These are phyloP conservation scores for Aspergillus ibericus DNA, from an alignment of 2,329 filamentous ascomycete genomes.

Conservation along the genomic window DNA sequence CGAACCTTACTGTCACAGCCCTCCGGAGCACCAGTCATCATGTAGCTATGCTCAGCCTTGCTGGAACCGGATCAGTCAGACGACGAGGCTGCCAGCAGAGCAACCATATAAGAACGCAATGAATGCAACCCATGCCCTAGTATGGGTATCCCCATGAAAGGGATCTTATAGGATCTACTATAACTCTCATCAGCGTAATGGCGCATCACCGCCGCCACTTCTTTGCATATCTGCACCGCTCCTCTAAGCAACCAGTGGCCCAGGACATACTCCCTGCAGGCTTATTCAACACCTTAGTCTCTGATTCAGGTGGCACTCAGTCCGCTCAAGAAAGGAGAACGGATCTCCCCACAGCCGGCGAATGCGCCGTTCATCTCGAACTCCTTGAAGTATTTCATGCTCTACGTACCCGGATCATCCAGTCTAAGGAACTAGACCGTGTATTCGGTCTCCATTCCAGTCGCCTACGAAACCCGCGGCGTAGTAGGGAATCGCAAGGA, in stretches of 20 bases:
- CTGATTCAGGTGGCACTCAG: background rate
- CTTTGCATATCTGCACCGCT: background rate
- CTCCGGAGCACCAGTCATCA: background rate
- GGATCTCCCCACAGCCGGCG: slow-evolving; percentile 6
- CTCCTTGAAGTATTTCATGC: slow-evolving; percentile 17
- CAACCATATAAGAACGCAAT: background rate
- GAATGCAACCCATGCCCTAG: background rate
- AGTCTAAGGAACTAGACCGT: slow-evolving; percentile 10
- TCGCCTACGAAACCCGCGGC: background rate
- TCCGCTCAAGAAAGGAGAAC: background rate
- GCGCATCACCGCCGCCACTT: background rate
- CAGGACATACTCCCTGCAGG: background rate
- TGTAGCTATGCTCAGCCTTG: background rate
- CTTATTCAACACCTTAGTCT: background rate
- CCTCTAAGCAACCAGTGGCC: background rate
- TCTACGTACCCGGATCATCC: slow-evolving; percentile 8
- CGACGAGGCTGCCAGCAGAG: background rate
- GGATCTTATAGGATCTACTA: background rate
- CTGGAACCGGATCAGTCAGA: background rate
- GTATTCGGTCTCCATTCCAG: slow-evolving; percentile 3
- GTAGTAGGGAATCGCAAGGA: background rate
- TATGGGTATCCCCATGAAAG: background rate
- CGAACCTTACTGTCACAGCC: background rate
- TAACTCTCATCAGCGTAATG: background rate
- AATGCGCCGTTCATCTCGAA: slow-evolving; percentile 19